Evolutionary conservation across 2,329 filamentous ascomycete genomes (phyloP), one percentile per base, ranked within the genome.

Genomic region (Sporothrix curviconia): DNA sequence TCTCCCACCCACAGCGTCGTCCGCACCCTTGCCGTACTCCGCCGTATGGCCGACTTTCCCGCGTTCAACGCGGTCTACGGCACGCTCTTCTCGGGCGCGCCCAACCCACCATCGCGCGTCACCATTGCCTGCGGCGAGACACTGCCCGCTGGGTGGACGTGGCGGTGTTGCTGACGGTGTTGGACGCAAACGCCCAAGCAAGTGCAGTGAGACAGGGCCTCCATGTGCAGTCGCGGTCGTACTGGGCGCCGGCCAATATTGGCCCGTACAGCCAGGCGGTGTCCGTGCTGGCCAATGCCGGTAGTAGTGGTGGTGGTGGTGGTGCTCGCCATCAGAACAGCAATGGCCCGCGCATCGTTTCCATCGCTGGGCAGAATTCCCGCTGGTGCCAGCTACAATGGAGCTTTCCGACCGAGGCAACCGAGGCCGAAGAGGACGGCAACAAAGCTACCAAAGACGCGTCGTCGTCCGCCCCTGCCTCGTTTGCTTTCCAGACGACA

Each of bases 231-330:
- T 92, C 89, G 3, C 79, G 89, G 39, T 95, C 90, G 11, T 97
- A 97, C 76, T 99, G 94, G 94, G 94, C 94, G 0, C 94, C 94
- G 0, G 92, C 94, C 19, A 97, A 97, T 67, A 97, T 99, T 55
- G 94, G 94, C 0, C 94, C 94, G 0, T 97, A 97, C 71, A 96
- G 92, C 57, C 94, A 99, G 73, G 90, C 91, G 4, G 84, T 94
- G 51, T 77, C 80, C 2, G 72, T 83, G 11, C 72, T 68, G 3
- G 40, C 52, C 2, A 25, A 37, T 3, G n/a, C n/a, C n/a, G n/a
- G n/a, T n/a, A n/a, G n/a, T n/a, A n/a, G n/a, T n/a, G n/a, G n/a
- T n/a, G n/a, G n/a, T n/a, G n/a, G n/a, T n/a, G n/a, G n/a, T n/a
- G 54, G 60, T 34, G 43, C 4, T 24, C 12, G 37, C 25, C 8